A percentile compares a stretch with the other conserved stretches of the same genome.
phyloP scores from a whole-genome alignment of 1,139 yeast species.

The Taphrina flavorubra region DNA sequence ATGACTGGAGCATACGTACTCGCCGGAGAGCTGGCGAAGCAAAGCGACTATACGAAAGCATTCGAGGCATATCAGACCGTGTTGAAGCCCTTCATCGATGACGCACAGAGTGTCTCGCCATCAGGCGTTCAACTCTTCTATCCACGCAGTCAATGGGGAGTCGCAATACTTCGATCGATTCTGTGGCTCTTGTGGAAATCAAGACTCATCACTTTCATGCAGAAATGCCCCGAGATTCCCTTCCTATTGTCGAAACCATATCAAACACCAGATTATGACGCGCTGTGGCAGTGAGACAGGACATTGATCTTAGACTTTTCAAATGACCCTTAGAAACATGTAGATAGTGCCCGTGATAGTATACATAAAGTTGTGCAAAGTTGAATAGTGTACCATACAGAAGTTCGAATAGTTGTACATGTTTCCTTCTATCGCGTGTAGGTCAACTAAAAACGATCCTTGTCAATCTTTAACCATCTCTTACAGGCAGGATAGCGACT shows the following conservation, averaged over 20 bases:
- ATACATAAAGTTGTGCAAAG: too few species aligned
- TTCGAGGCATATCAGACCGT: conserved; percentile 8
- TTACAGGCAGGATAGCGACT: background rate
- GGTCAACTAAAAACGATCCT: background rate
- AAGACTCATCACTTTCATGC: background rate
- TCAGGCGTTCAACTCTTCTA: background rate
- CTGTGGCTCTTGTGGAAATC: background rate
- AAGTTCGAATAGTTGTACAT: background rate
- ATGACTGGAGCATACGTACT: conserved; percentile 30
- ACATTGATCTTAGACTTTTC: background rate
- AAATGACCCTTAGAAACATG: background rate
- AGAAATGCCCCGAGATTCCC: background rate
- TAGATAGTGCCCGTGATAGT: background rate
- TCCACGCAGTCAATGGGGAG: conserved; percentile 1
- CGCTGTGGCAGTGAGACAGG: background rate
- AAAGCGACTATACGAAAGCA: background rate
- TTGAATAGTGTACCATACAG: too few species aligned
- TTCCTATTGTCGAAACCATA: conserved; percentile 10
- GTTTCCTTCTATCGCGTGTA: background rate
- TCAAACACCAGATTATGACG: conserved; percentile 7
- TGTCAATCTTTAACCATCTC: background rate
- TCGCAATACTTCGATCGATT: background rate
- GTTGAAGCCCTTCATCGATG: conserved; percentile 15
- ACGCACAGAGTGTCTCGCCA: conserved; percentile 36
- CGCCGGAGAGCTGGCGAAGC: conserved; percentile 21